phyloP scores from a whole-genome alignment of 129 eudicot species.

The Saussurea involucrata region DNA sequence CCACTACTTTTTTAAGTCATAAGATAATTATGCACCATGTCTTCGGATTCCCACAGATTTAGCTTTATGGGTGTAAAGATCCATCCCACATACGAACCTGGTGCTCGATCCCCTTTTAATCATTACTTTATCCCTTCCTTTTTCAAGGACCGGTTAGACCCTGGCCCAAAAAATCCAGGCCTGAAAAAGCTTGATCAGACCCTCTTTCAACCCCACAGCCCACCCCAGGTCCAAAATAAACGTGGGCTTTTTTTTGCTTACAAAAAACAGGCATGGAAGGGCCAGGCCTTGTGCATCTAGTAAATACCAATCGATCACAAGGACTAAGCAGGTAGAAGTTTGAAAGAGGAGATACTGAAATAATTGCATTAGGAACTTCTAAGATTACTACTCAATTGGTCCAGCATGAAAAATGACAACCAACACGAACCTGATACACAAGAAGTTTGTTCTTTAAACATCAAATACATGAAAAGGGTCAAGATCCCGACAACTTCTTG shows the following conservation, averaged over 20 bases:
- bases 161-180: neutral
- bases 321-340: neutral
- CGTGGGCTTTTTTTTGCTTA: neutral
- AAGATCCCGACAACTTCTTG: neutral
- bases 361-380: neutral
- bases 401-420: neutral
- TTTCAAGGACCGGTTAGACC: neutral
- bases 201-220: neutral
- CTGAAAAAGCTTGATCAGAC: neutral
- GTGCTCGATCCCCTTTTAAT: neutral
- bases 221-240: neutral
- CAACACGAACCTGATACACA: neutral
- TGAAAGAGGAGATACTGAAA: neutral
- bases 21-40: neutral
- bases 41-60: neutral
- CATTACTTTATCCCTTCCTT: neutral
- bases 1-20: neutral
- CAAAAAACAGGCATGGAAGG: neutral
- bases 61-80: neutral
- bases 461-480: neutral
- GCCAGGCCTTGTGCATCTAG: neutral
- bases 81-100: neutral
- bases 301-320: neutral
- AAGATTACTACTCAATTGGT: neutral
- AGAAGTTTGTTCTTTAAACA: neutral